These are phyloP conservation scores for Pisolithus marmoratus DNA, from an alignment of 768 basidiomycete genomes.

Conservation along the genomic window DNA sequence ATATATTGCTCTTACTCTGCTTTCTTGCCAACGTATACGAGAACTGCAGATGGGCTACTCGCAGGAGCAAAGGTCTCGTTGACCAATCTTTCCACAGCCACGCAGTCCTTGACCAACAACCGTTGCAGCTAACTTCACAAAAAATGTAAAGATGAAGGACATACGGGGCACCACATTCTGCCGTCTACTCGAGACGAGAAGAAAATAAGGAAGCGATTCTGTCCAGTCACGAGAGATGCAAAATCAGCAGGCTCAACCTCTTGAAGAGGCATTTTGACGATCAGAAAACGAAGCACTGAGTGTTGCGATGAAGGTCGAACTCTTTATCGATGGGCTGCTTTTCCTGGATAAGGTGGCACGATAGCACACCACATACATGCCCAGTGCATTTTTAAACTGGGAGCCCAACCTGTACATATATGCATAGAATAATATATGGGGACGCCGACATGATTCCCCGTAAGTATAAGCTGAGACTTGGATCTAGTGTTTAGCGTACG, in stretches of 20 bases:
- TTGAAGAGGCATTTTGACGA: no score
- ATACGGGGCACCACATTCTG: constrained; percentile 66
- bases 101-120: constrained; percentile 52
- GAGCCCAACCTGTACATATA: no score
- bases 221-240: constrained; percentile 31
- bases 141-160: constrained; percentile 12
- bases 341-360: no score
- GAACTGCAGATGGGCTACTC: constrained; percentile 45
- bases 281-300: no score
- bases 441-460: no score
- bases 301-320: no score
- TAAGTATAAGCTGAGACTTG: no score
- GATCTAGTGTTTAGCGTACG: no score
- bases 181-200: constrained; percentile 63
- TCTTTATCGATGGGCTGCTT: no score
- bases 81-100: constrained; percentile 51
- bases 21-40: constrained; percentile 67
- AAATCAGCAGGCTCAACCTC: constrained; percentile 16
- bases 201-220: constrained; percentile 60
- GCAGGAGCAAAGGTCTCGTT: constrained; percentile 41
- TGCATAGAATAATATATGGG: no score
- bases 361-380: no score
- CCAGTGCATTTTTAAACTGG: no score
- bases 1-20: constrained; percentile 43
- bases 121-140: constrained; percentile 5